Base-by-base conservation (phyloP, 768 basidiomycete genomes). In the Tephrocybe sp. region DNA sequence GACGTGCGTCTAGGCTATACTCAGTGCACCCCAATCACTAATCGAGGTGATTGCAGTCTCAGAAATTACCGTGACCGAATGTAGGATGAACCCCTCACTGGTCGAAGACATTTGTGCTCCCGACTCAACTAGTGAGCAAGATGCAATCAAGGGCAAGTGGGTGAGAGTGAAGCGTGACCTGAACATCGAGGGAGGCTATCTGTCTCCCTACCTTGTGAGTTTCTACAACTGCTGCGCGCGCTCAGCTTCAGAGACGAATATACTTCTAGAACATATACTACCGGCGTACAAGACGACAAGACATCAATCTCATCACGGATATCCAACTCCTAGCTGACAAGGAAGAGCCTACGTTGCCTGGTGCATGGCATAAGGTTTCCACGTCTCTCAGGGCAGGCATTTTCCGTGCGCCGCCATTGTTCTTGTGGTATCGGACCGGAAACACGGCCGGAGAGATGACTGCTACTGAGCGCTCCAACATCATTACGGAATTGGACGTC, bases 401-500 rank as follows among this genome's bases (percentile, higher is more conserved):
- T 29, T 65, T 72, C 37, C 70, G 76, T 13, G 64, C 78, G 6
- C 62, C 79, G 19, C 77, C 83, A 2, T 69, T 89, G 11, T 87
- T 72, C 62, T 59, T 95, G 16, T 97, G 92, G 91, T 94, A 92
- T 69, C 78, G 77, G 55, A 65, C 75, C 8, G 85, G 82, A 6
- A 87, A 88, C 60, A 80, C 84, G 1, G 69, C 80, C 30, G 69
- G 69, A 13, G 74, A 84, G 18, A 83, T 90, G 80, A 71, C 67
- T n/a, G 45, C 71, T 8, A 75, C 76, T 33, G 80, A 87, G 57
- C 74, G 76, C 52, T 62, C 73, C 27, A 71, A 84, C 36, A 69
- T 93, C 21, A 81, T 98, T 59, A 97, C 94, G 1, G 94, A 98
- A 65, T 54, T 98, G n/a, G 94, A 98, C 61, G 76, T 97, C 3